phyloP scores from a whole-genome alignment of 108 stramenopile genomes.

The Skeletonema grethae region DNA sequence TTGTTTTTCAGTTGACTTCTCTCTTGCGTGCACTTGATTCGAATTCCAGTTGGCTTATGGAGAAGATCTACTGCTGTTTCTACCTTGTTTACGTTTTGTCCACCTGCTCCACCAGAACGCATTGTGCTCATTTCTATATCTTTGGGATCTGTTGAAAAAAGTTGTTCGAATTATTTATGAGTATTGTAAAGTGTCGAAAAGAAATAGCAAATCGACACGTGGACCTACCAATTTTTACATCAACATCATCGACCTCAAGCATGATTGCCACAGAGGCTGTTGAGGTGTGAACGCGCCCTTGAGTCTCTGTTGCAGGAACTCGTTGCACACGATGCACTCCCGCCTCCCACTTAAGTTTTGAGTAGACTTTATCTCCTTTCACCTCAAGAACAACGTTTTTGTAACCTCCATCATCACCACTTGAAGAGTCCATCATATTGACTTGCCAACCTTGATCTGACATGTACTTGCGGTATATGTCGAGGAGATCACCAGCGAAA shows the following conservation, averaged over 20 bases:
- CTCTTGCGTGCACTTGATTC: conserved; percentile 97
- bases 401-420: conserved; percentile 92
- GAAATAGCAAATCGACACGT: background rate
- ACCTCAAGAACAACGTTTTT: conserved; percentile 88
- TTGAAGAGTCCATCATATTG: conserved; percentile 67
- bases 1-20: conserved; percentile 96
- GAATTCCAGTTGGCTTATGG: conserved; percentile 96
- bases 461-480: conserved; percentile 90
- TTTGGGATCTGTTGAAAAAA: conserved; percentile 52
- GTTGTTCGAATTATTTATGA: background rate
- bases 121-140: conserved; percentile 91
- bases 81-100: conserved; percentile 99
- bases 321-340: conserved; percentile 98
- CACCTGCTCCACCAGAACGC: conserved; percentile 94
- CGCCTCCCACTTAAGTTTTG: conserved; percentile 93
- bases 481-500: conserved; percentile 93
- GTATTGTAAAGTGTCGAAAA: background rate
- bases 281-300: conserved; percentile 91
- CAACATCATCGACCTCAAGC: conserved; percentile 82
- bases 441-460: conserved; percentile 83
- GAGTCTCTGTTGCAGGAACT: conserved; percentile 94
- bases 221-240: conserved; percentile 67
- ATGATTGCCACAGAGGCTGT: conserved; percentile 95
- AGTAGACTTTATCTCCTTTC: conserved; percentile 85
- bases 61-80: conserved; percentile 96